Evolutionary conservation across 108 stramenopile genomes (phyloP), one percentile per base, ranked within the genome.

Genomic region (Nitzschia putrida): DNA sequence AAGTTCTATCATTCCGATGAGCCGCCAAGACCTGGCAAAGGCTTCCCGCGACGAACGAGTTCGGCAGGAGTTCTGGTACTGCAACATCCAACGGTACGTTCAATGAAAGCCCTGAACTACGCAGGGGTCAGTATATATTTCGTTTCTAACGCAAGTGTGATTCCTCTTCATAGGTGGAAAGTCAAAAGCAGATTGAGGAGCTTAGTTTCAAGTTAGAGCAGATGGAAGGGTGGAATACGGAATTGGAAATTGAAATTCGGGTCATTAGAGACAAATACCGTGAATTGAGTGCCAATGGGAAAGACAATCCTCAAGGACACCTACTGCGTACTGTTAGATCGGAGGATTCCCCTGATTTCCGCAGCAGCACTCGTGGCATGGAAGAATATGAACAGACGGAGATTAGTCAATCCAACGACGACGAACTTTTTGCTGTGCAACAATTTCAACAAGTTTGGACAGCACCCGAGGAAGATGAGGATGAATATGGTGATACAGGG

Each of bases 211-310:
- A 69, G 34, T 50, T 76, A 13, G 67, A 69, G 47, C 66, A 64
- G 20, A 61, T 58, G 3, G 52, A 54, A 34, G 57, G 55, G 16
- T 63, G 40, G 3, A 76, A 76, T 38, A 76, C 74, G 20, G 74
- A 76, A 43, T 38, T 76, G 13, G 68, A 51, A 37, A 69, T 76
- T n/a, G 74, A 76, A 52, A 76, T 76, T 23, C 59, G 74, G 8
- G 23, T 66, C 53, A 58, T 76, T 44, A 37, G 69, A n/a, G 74
- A 76, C 16, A 76, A 60, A 61, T 76, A 69, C 26, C 58, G 53
- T 7, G 47, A 53, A 41, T 25, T 76, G 29, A 64, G 53, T 8
- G 50, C 29, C 16, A 57, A 42, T 23, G 67, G 69, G 29, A 68
- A 69, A 53, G 21, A 56, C 23, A 53, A 26, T 2, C 43, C 49